Base-by-base conservation (phyloP, 2,329 filamentous ascomycete genomes). In the Shiraia sp. region DNA sequence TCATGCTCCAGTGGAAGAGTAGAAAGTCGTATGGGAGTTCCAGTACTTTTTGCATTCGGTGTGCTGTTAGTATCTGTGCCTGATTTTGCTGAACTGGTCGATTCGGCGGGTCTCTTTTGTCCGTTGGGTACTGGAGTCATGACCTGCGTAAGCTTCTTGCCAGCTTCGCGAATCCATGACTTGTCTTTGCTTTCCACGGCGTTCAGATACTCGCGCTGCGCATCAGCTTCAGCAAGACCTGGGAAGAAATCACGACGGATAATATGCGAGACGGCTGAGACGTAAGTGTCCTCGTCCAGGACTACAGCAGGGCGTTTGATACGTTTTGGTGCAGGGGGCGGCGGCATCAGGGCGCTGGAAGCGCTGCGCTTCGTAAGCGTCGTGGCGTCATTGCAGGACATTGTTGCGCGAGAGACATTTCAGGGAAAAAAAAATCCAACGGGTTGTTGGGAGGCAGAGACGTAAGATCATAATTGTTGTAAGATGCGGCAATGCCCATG, bases 241-340 rank as follows among this genome's bases (percentile, higher is more conserved):
- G 93, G 93, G 61, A 97, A 99, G 75, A 95, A 99, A 75, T 99
- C 93, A 53, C 93, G 85, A 8, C 90, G 89, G 50, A 99, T 96
- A 64, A 99, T 97, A 56, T 93, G 86, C 0, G 91, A 96, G 19
- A 99, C 78, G 1, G 88, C 87, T 43, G 90, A 84, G 2, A 90
- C 93, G 70, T 99, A 99, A 38, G 87, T 84, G 56, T 99, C 92
- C 76, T 99, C 93, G 68, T 96, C 90, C 19, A 99, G 81, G 19
- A 96, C 84, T 49, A 86, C 87, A 49, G 86, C 84, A 0, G 93
- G 93, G 37, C 93, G 82, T 72, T 96, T 96, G 63, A 96, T 95
- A 44, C 90, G 86, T 69, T 96, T 97, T 29, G 85, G 77, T 0
- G 83, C 79, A 3, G 90, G 89, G 5, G 92, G 91, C 9, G 91